These are phyloP conservation scores for Rhynchosporium agropyri DNA, from an alignment of 2,329 filamentous ascomycete genomes.

Conservation along the genomic window DNA sequence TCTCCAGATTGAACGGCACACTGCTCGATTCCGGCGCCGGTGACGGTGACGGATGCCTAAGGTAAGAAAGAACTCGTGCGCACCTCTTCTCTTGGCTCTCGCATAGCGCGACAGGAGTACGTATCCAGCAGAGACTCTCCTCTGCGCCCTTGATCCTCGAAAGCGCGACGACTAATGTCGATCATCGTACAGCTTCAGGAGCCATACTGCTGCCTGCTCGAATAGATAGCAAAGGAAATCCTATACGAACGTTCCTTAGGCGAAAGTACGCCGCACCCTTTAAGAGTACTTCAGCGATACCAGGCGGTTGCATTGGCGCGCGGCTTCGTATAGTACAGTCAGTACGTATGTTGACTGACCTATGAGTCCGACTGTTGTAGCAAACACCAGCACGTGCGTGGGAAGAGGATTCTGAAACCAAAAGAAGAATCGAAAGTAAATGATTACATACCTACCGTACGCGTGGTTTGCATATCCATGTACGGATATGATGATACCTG, in stretches of 20 bases:
- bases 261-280: not conserved
- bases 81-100: too few species aligned
- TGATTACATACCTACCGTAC: slow-evolving; percentile 5
- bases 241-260: not conserved
- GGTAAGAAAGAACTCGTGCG: too few species aligned
- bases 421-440: not conserved
- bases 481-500: not conserved
- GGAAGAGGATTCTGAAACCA: slow-evolving; percentile 2
- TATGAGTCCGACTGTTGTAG: too few species aligned
- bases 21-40: too few species aligned
- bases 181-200: slow-evolving; percentile 27
- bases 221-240: slow-evolving; percentile 8
- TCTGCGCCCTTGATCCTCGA: slow-evolving; percentile 1
- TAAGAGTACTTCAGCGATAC: slow-evolving; percentile 8
- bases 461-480: not conserved
- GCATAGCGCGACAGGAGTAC: slow-evolving; percentile 21
- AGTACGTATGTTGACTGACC: not conserved
- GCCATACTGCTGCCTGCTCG: slow-evolving; percentile 22
- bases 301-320: slow-evolving; percentile 4
- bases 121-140: slow-evolving; percentile 20
- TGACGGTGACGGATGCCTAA: too few species aligned
- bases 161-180: slow-evolving; percentile 20
- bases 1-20: too few species aligned
- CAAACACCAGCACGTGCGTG: too few species aligned
- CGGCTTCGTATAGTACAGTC: not conserved